Evolutionary conservation across 2,329 filamentous ascomycete species (phyloP).

Genomic region (Penicillium sp.): DNA sequence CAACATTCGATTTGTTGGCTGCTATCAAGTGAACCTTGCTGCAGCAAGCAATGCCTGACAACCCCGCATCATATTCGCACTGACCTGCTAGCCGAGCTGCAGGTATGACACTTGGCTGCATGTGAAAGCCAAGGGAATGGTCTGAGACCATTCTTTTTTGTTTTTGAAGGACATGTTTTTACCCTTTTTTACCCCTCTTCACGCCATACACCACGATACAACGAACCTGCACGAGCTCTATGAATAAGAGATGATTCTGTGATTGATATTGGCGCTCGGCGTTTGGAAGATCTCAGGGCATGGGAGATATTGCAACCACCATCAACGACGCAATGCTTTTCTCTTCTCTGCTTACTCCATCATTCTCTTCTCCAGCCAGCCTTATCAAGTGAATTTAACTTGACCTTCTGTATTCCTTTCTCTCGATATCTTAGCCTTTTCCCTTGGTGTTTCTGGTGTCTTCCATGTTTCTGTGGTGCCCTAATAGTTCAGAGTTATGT

Average conservation of each 20-base stretch:
- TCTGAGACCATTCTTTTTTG: background rate
- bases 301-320: slow-evolving; percentile 7
- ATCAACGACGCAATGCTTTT: slow-evolving; percentile 6
- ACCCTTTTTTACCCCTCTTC: slow-evolving; percentile 10
- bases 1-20: background rate
- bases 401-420: slow-evolving; percentile 3
- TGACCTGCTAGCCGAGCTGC: background rate
- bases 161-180: slow-evolving; percentile 6
- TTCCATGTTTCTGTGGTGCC: background rate
- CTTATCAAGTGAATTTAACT: background rate
- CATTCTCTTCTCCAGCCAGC: background rate
- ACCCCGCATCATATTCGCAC: background rate
- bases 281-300: slow-evolving; percentile 14
- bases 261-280: slow-evolving; percentile 19
- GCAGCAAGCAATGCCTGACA: background rate
- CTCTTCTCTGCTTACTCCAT: background rate
- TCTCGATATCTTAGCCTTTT: background rate
- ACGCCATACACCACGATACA: slow-evolving; percentile 4
- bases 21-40: background rate
- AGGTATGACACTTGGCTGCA: background rate
- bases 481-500: slow-evolving; percentile 1
- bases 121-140: background rate
- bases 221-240: slow-evolving; percentile 22
- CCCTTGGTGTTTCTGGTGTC: background rate
- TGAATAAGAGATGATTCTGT: slow-evolving; percentile 15